These are phyloP conservation scores for Physcomitrellopsis africana DNA, from an alignment of 225 moss, liverwort and hornwort genomes.

Conservation along the genomic window DNA sequence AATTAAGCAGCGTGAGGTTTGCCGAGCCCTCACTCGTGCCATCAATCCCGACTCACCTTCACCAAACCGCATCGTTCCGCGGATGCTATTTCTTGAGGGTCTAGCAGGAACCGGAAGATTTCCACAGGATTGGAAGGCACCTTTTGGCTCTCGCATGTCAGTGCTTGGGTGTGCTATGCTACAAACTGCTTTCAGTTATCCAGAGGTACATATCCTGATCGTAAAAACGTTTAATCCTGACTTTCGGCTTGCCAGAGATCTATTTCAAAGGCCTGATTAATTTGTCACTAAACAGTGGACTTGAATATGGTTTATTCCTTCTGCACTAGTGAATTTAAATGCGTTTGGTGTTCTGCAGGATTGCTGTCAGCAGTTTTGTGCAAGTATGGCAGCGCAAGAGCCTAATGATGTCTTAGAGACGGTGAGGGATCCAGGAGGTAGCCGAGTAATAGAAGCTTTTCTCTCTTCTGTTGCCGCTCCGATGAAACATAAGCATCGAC, in stretches of 20 bases:
- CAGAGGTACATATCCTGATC: conserved; percentile 56
- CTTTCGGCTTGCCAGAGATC: background rate
- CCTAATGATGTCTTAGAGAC: conserved; percentile 57
- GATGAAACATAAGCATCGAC: conserved; percentile 85
- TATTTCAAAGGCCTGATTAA: background rate
- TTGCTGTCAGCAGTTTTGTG: conserved; percentile 93
- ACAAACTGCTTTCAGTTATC: conserved; percentile 87
- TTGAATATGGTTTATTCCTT: background rate
- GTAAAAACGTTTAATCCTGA: background rate
- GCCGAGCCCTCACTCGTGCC: conserved; percentile 75
- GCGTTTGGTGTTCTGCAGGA: conserved; percentile 58
- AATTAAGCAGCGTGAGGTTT: conserved; percentile 84
- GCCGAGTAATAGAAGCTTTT: conserved; percentile 89
- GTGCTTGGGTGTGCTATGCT: conserved; percentile 89
- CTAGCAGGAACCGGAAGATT: conserved; percentile 66
- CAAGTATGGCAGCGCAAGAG: conserved; percentile 92
- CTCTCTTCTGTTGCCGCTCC: conserved; percentile 84
- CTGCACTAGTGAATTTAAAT: background rate
- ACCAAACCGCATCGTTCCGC: conserved; percentile 72
- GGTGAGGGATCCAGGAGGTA: conserved; percentile 82
- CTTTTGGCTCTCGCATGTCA: conserved; percentile 79
- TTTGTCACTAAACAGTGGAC: background rate
- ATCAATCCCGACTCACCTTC: conserved; percentile 73
- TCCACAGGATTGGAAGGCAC: conserved; percentile 64
- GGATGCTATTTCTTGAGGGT: conserved; percentile 84